Base-by-base conservation (phyloP, 2,329 filamentous ascomycete species). In the Botryotinia calthae region DNA sequence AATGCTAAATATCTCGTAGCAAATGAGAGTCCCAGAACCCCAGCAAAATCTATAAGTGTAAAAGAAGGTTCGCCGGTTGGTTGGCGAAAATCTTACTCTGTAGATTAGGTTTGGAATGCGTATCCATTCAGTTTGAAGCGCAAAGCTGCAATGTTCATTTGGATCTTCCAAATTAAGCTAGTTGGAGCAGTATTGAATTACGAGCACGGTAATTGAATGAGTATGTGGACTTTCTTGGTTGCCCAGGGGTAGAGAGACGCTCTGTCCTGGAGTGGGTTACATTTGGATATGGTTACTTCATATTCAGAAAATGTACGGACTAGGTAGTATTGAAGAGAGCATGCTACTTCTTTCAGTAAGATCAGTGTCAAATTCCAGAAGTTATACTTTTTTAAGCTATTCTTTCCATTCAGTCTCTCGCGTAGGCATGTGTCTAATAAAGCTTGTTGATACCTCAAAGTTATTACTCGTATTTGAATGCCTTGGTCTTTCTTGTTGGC, bases 1-100 rank as follows among this genome's bases (percentile, higher is more conserved):
- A 51, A 51, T 37, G n/a, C 64, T 28, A 28, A 28, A 25, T 28
- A 40, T 51, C 48, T n/a, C n/a, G 25, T 51, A 51, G 48, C 48
- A 51, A 51, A 51, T 51, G 48, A 51, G 25, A 51, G 4, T n/a
- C 48, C 7, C 14, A 40, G 46, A 42, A 28, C 40, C 46, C 34
- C 56, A 48, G 40, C 40, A 70, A 7, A 37, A 42, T 25, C 4
- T 42, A 44, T 22, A 40, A 61, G 58, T 61, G 28, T 40, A 51
- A 70, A 63, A 62, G 37, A 70, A 62, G 56, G 56, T 63, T 63
- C 54, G 8, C 22, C 34, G 22, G n/a, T 46, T 63, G 67, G 51
- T 34, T 46, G 64, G 48, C 42, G 48, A 67, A 56, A 42, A 51
- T 51, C 48, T 51, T 51, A n/a, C 48, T 67, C 46, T 67, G 40